Evolutionary conservation across 75 land plant species (phyloP), one percentile per base, ranked within the genome.

Genomic region (Selaginella tamariscina): DNA sequence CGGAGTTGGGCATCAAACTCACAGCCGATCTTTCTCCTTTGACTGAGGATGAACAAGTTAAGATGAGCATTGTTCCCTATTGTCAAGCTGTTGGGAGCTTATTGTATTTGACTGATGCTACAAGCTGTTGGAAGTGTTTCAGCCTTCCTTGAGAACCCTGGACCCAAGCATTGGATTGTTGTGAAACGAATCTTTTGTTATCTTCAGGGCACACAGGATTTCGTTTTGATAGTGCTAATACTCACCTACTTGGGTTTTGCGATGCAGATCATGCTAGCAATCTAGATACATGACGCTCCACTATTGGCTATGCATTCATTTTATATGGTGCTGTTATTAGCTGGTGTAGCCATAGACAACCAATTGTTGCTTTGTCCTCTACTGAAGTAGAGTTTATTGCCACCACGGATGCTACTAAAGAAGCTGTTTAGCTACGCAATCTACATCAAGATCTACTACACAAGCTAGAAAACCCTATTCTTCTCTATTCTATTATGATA

Each of bases 251-350:
- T n/a, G n/a, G n/a, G 9, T 59, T 23, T 26, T 59, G 62, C 26
- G 21, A 59, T 59, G 62, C 62, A 23, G 62, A 59, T 59, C n/a
- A 59, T 59, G 62, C n/a, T 8, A n/a, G n/a, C 8, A 23, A 59
- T 59, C 8, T 26, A 5, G 62, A 59, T n/a, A 27, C 23, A 2
- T 8, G 62, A 21, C 23, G 23, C 5, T 59, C 62, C 62, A 59
- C 62, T 26, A 59, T 9, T 59, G 62, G 62, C 62, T 59, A 23
- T 59, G 21, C 24, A 23, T 59, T 59, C 62, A 21, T 59, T 2
- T n/a, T 59, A 2, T 26, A 59, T 59, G 62, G 26, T 59, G 62
- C 62, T 23, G 5, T 21, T 9, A 23, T 59, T 59, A 59, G 27
- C 21, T 59, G 62, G 62, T 23, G 18, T 59, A 59, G 62, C 21